phyloP scores from a whole-genome alignment of 306 rosid species.

The Sophora flavescens region DNA sequence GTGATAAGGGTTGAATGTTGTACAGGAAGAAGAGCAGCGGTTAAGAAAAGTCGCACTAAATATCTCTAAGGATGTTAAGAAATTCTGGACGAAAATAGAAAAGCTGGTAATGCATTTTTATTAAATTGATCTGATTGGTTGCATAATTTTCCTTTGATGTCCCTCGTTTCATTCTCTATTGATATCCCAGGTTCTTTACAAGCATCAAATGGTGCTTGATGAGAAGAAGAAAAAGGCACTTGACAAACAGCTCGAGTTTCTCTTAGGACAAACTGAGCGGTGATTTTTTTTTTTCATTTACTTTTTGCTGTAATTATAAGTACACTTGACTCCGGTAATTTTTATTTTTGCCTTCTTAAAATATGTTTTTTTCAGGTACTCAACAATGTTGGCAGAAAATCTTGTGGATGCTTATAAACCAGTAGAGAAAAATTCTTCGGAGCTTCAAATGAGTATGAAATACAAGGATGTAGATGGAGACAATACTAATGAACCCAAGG shows the following conservation, averaged over 20 bases:
- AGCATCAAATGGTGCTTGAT: slow-evolving; percentile 95
- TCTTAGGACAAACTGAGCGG: slow-evolving; percentile 99
- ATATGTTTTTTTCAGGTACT: slow-evolving; percentile 70
- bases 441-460: slow-evolving; percentile 51
- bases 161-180: slow-evolving; percentile 33
- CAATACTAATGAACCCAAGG: slow-evolving; percentile 52
- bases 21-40: slow-evolving; percentile 95
- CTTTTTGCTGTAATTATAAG: slow-evolving; percentile 29
- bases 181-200: slow-evolving; percentile 85
- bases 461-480: slow-evolving; percentile 55
- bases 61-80: slow-evolving; percentile 97
- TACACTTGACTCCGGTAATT: slow-evolving; percentile 30
- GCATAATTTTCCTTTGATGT: slow-evolving; percentile 24
- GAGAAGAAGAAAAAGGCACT: slow-evolving; percentile 95
- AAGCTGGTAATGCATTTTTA: slow-evolving; percentile 76
- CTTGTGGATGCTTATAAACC: slow-evolving; percentile 80
- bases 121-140: slow-evolving; percentile 21
- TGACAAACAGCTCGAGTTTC: slow-evolving; percentile 98
- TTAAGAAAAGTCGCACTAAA: slow-evolving; percentile 89
- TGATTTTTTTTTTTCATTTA: slow-evolving; percentile 37
- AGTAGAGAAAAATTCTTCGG: slow-evolving; percentile 54
- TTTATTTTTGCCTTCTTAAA: slow-evolving; percentile 25
- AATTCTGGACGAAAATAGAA: slow-evolving; percentile 96
- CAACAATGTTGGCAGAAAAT: slow-evolving; percentile 98
- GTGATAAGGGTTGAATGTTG: slow-evolving; percentile 46